Conservation (phyloP, 1,284 basidiomycete genomes). For the Dichomitus squalens region DNA sequence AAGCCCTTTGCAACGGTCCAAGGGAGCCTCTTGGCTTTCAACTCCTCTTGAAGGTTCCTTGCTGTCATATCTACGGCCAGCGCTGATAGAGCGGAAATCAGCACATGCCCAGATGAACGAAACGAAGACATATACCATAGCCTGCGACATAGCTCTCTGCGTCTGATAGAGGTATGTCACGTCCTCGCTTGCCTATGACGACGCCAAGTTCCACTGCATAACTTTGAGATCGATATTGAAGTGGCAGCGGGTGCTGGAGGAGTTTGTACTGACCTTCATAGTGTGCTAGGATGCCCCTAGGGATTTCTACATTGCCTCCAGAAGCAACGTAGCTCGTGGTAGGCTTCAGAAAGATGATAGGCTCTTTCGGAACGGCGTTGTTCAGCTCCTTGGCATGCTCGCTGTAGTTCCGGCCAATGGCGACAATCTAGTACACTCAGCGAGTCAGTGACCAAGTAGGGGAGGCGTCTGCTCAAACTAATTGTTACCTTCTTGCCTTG, state of each 20-base stretch:
- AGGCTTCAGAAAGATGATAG: conserved; percentile 99
- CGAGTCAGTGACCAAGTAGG: not conserved
- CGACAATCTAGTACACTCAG: conserved; percentile 68
- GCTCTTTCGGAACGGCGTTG: conserved; percentile 90
- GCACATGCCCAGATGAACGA: not conserved
- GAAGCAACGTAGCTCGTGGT: conserved; percentile 87
- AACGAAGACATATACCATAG: conserved; percentile 59
- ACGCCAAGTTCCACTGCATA: conserved; percentile 90
- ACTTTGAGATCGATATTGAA: not conserved
- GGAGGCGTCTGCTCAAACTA: not conserved
- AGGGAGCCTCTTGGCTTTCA: conserved; percentile 91
- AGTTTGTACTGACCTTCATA: conserved; percentile 74
- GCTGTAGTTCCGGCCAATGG: conserved; percentile 84
- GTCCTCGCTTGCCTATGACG: conserved; percentile 86
- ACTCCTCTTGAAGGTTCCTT: conserved; percentile 91
- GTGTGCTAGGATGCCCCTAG: conserved; percentile 82
- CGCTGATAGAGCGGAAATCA: conserved; percentile 48
- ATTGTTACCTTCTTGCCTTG: conserved; percentile 49
- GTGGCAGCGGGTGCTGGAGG: not conserved
- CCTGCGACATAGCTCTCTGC: conserved; percentile 87
- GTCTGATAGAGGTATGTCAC: conserved; percentile 76
- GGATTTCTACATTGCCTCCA: conserved; percentile 85
- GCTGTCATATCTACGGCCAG: conserved; percentile 96
- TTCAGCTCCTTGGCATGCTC: conserved; percentile 93
- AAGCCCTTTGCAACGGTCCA: conserved; percentile 88